These are phyloP conservation scores for Fomitopsis pulvina DNA, from an alignment of 768 basidiomycete species.

Conservation along the genomic window DNA sequence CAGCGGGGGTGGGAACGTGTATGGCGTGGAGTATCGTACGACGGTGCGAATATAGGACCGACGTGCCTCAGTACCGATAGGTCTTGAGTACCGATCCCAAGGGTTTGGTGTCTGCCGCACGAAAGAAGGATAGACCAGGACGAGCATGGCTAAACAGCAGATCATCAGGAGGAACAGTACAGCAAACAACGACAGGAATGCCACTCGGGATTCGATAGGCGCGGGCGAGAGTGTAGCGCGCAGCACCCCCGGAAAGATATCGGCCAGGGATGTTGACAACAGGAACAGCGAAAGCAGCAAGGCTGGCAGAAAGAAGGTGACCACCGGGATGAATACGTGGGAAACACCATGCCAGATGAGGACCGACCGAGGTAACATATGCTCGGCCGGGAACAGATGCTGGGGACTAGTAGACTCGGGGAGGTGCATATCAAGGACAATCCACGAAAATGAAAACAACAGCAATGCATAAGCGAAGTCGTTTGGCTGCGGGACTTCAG, in stretches of 20 bases:
- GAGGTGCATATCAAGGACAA: slow-evolving; percentile 41
- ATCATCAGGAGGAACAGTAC: slow-evolving; percentile 30
- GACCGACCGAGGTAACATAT: slow-evolving; percentile 37
- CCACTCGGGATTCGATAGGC: slow-evolving; percentile 43
- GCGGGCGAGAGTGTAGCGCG: slow-evolving; percentile 10
- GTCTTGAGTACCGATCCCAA: slow-evolving; percentile 46
- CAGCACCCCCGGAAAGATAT: slow-evolving; percentile 22
- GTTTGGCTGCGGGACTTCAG: slow-evolving; percentile 36
- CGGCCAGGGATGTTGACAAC: slow-evolving; percentile 41
- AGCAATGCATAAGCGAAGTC: slow-evolving; percentile 35
- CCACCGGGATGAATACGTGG: slow-evolving; percentile 31
- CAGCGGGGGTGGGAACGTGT: slow-evolving; percentile 46
- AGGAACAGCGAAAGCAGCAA: slow-evolving; percentile 37
- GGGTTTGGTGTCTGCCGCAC: neutral
- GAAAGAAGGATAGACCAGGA: slow-evolving; percentile 20
- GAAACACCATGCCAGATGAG: slow-evolving; percentile 35
- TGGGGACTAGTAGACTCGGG: slow-evolving; percentile 38
- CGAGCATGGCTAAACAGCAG: slow-evolving; percentile 27
- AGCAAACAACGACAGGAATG: slow-evolving; percentile 33
- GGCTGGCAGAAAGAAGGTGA: slow-evolving; percentile 43
- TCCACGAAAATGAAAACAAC: slow-evolving; percentile 33
- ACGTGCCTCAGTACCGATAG: slow-evolving; percentile 40
- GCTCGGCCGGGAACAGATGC: slow-evolving; percentile 33
- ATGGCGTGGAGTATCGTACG: slow-evolving; percentile 25
- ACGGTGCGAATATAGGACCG: slow-evolving; percentile 32